Evolutionary conservation across 371 early-diverging fungal genomes (phyloP), one percentile per base, ranked within the genome.

Genomic region (Gilbertella persicaria): DNA sequence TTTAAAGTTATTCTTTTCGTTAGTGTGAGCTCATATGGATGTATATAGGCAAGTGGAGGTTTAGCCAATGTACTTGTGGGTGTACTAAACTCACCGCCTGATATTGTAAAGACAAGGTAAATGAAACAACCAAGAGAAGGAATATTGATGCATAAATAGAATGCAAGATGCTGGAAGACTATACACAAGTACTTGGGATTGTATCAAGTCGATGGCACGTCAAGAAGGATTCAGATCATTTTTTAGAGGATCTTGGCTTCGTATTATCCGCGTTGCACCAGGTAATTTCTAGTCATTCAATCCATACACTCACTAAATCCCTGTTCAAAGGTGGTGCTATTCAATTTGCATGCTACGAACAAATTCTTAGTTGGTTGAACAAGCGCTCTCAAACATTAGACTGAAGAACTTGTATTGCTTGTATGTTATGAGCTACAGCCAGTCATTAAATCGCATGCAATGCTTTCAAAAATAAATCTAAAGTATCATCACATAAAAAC

Each of bases 261-360:
- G 80, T 26, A 52, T 75, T 12, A 59, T 79, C n/a, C 70, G 80
- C n/a, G 65, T 77, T 54, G 77, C 80, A n/a, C 77, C 80, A 45
- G 79, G 78, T 73, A 73, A 50, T 14, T 8, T 4, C 41, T 26
- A 38, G 7, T 3, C 35, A 2, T 16, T 2, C 17, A n/a, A 14
- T 13, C 17, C 3, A 6, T 17, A 30, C 1, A 10, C 8, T 21
- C 20, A 40, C 16, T 14, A 29, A 33, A 0, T 12, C 4, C 37
- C 48, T 53, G 12, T 7, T 25, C 20, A 53, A 45, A 70, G 67
- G 73, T 40, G 78, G 78, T 9, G 78, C 78, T 14, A 67, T 77
- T 45, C 78, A 77, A 43, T 77, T 77, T 58, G 69, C 71, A 5
- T 63, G 62, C 19, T 77, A 77, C 43, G 77, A 77, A 21, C 63